Evolutionary conservation across 805 yeast species (phyloP).

Genomic region (Wickerhamiella kurtzmanii): DNA sequence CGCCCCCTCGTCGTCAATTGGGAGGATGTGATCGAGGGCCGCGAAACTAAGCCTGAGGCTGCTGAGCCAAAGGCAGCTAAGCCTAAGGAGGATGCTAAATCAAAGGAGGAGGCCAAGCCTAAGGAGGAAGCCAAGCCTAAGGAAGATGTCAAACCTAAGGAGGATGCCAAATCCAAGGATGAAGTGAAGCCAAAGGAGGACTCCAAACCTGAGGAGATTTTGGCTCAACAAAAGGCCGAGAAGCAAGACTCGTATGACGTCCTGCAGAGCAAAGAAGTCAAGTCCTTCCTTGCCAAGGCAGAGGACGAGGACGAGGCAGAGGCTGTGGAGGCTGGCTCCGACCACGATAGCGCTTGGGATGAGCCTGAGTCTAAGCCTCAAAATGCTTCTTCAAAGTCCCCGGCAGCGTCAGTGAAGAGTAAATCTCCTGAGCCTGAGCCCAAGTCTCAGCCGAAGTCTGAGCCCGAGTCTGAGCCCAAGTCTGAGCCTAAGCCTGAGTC

Average conservation of each 20-base stretch:
- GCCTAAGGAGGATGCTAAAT: conserved; percentile 22
- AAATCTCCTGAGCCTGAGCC: conserved; percentile 9
- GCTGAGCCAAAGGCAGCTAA: conserved; percentile 19
- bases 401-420: conserved; percentile 8
- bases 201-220: conserved; percentile 18
- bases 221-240: conserved; percentile 26
- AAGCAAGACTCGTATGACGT: conserved; percentile 37
- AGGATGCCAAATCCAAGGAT: background rate
- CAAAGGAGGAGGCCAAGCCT: conserved; percentile 4
- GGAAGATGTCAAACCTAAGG: conserved; percentile 14
- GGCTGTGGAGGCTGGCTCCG: conserved; percentile 17
- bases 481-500: conserved; percentile 12
- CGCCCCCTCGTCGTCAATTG: conserved; percentile 66
- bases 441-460: conserved; percentile 20
- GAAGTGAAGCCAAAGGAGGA: conserved; percentile 13
- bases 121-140: conserved; percentile 4
- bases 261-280: conserved; percentile 36
- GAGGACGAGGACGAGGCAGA: conserved; percentile 32
- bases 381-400: conserved; percentile 12
- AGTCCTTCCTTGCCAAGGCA: conserved; percentile 36
- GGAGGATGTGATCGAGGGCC: conserved; percentile 69
- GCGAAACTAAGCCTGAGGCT: conserved; percentile 31
- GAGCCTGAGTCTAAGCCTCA: conserved; percentile 19
- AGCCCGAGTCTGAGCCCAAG: conserved; percentile 6
- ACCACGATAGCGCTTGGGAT: conserved; percentile 26